Evolutionary conservation across 176 grass and related monocot species (phyloP).

Genomic region (Oryza rufipogon): DNA sequence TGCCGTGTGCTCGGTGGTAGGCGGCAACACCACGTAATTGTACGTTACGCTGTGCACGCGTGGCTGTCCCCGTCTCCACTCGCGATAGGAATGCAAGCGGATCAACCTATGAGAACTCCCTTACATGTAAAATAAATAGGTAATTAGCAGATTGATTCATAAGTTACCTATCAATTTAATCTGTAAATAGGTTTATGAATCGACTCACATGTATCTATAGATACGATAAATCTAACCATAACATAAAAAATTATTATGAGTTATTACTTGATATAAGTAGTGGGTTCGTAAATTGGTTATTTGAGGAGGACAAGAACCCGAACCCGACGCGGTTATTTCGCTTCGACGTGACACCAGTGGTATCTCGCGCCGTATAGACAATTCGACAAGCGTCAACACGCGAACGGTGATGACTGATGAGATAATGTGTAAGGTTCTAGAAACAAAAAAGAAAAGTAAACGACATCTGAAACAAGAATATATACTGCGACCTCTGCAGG

Average conservation of each 20-base stretch:
- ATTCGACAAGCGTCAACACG: neutral
- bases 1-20: neutral
- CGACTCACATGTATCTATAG: too few relatives aligned
- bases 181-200: too few relatives aligned
- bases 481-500: too few relatives aligned
- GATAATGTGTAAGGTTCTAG: conserved; percentile 1
- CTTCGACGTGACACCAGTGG: neutral
- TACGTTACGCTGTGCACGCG: neutral
- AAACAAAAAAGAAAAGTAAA: neutral
- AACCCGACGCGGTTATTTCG: neutral
- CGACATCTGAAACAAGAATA: neutral
- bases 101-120: too few relatives aligned
- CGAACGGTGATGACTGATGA: neutral
- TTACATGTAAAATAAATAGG: too few relatives aligned
- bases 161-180: too few relatives aligned
- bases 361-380: neutral
- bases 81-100: neutral
- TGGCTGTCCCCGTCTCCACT: conserved; percentile 28
- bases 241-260: too few relatives aligned
- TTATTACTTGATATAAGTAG: too few relatives aligned
- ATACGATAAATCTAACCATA: too few relatives aligned
- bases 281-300: too few relatives aligned
- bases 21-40: neutral
- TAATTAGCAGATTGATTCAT: too few relatives aligned
- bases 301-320: neutral